Base-by-base conservation (phyloP, 2,329 filamentous ascomycete genomes). In the Aspergillus latus region DNA sequence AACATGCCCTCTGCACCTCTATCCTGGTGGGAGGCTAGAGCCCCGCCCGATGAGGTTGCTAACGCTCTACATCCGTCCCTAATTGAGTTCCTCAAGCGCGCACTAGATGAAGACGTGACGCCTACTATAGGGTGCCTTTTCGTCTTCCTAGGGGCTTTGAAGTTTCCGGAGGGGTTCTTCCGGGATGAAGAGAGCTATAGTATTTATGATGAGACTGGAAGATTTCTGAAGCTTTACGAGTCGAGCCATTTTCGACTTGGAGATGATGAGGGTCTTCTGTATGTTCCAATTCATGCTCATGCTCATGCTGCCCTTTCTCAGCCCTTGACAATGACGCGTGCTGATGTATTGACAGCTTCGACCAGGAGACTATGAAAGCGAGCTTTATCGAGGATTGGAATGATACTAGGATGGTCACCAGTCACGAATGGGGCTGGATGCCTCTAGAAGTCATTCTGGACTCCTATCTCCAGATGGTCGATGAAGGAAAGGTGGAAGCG, bases 391-490 rank as follows among this genome's bases (percentile, higher is more conserved):
- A 55, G 29, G 52, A 58, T 46, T 32, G 28, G 21, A 49, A 58
- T 37, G 52, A 58, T n/a, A 58, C 47, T 43, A 30, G 1, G n/a
- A 13, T 40, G 2, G 36, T 55, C 9, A 49, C 43, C 37, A 40
- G 43, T 7, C 36, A 55, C 2, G 44, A 58, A 52, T 55, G 52
- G 56, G 39, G 56, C 52, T 58, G 56, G 56, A 52, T 58, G 52
- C 56, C 56, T 47, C 52, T 58, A 13, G 56, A 58, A 15, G 56
- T 52, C 15, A 58, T 58, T 42, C 56, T 58, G 11, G 52, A 58
- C 32, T 52, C 52, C 28, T 55, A 58, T 55, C 52, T 58, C 43
- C 48, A 52, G 37, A 55, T 58, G 43, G 28, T 42, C 28, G 56
- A 58, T 21, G 52, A 58, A 52, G 52, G 29, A 55, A 58, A 55